Evolutionary conservation across 2,329 filamentous ascomycete species (phyloP).

Genomic region (Scorias spongiosa): DNA sequence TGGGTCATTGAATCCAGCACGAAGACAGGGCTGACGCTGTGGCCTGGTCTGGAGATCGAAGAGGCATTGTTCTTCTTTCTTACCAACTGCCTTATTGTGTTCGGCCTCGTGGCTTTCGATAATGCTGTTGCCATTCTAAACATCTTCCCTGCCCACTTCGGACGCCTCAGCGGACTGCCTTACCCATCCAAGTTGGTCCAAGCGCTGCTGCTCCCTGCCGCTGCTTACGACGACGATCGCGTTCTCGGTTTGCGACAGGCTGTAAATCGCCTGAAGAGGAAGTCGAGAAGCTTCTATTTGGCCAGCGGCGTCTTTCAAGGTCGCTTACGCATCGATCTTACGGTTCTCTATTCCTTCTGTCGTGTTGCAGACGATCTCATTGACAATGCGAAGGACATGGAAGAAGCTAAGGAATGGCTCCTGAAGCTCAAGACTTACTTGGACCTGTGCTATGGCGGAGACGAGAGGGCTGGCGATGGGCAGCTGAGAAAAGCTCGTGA

Average conservation of each 20-base stretch:
- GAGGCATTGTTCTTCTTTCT: slow-evolving; percentile 60
- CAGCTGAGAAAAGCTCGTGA: slow-evolving; percentile 12
- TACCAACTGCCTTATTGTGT: slow-evolving; percentile 55
- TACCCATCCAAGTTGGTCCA: slow-evolving; percentile 36
- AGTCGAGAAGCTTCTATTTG: slow-evolving; percentile 60
- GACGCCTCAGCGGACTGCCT: slow-evolving; percentile 32
- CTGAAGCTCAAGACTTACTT: slow-evolving; percentile 43
- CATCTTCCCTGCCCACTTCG: slow-evolving; percentile 45
- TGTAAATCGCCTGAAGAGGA: slow-evolving; percentile 40
- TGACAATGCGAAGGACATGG: slow-evolving; percentile 42
- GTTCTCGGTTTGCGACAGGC: slow-evolving; percentile 45
- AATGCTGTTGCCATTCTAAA: slow-evolving; percentile 51
- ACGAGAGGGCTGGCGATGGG: slow-evolving; percentile 1
- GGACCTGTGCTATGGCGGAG: slow-evolving; percentile 33
- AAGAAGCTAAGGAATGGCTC: slow-evolving; percentile 44
- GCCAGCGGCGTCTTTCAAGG: slow-evolving; percentile 56
- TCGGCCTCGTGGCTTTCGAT: slow-evolving; percentile 54
- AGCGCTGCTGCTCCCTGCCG: slow-evolving; percentile 35
- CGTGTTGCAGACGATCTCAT: slow-evolving; percentile 59
- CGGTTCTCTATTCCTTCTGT: slow-evolving; percentile 59
- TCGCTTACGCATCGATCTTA: slow-evolving; percentile 50
- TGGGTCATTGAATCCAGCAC: slow-evolving; percentile 57
- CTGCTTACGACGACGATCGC: slow-evolving; percentile 41
- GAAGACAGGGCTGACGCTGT: slow-evolving; percentile 48
- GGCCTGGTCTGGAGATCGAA: slow-evolving; percentile 53